Percentiles rank a stretch among this genome's conserved stretches.
phyloP scores from a whole-genome alignment of 495 filamentous ascomycete genomes.

The Glarea lozoyensis region DNA sequence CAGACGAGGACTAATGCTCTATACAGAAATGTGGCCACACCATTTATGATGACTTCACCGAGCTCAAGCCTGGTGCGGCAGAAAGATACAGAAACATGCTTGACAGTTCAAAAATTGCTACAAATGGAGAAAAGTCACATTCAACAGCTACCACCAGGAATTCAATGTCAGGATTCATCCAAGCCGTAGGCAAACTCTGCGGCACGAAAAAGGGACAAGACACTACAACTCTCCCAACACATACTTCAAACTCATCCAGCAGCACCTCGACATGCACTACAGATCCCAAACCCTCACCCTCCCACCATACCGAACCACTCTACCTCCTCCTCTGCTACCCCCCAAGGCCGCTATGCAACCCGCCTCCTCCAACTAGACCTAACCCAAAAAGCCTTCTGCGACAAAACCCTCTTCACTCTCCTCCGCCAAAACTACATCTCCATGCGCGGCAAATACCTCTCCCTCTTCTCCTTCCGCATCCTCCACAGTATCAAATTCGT shows the following conservation, averaged over 20 bases:
- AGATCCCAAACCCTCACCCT: background rate
- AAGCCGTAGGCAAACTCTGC: too few relatives aligned
- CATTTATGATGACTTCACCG: conserved; percentile 12
- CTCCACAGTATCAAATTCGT: conserved; percentile 13
- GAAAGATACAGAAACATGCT: background rate
- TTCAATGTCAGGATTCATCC: too few relatives aligned
- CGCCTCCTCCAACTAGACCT: conserved; percentile 12
- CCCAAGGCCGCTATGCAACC: conserved; percentile 10
- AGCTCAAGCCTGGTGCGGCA: conserved; percentile 4
- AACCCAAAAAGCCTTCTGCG: background rate
- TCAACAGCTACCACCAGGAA: background rate
- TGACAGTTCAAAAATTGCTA: background rate
- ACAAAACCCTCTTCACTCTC: conserved; percentile 8
- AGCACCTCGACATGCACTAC: background rate
- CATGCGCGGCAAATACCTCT: background rate
- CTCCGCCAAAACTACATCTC: conserved; percentile 3
- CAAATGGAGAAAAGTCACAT: background rate
- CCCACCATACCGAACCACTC: background rate
- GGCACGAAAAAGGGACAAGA: too few relatives aligned
- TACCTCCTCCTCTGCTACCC: conserved; percentile 12
- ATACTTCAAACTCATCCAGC: background rate
- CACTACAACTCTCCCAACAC: background rate
- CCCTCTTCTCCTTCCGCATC: conserved; percentile 2
- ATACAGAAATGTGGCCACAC: conserved; percentile 11
- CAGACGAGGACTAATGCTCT: background rate